Evolutionary conservation across 2,329 filamentous ascomycete species (phyloP), one percentile per base, ranked within the genome.

Genomic region (Fusarium xyrophilum): DNA sequence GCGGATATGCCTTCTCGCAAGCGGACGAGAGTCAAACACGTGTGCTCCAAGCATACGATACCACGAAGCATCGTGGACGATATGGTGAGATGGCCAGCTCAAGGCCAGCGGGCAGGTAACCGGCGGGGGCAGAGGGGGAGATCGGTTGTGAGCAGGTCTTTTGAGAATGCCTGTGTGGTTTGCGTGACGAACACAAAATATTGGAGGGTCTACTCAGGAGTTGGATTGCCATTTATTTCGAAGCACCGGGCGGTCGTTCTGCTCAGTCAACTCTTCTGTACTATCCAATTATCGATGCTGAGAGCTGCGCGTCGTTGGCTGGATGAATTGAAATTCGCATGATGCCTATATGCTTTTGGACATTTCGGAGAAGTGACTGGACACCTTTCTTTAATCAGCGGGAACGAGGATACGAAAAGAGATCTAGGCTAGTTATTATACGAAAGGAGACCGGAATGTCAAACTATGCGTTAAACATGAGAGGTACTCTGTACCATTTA

Each of bases 1-100:
- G 96, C 76, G 96, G 96, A 35, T 99, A 99, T 77, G 96, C 96
- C 66, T 99, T 99, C 81, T 97, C 93, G 73, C 94, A 97, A 81
- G 96, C 95, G 61, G 96, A 99, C 78, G 96, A 99, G 80, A 93
- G 91, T 74, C 96, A 98, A 82, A 97, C 95, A 72, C 88, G 95
- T 73, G 92, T 99, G 67, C 85, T 99, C 76, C 95, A 97, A 82
- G 96, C 96, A 66, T 99, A 99, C 81, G 96, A 99, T 82, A 99
- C 96, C 54, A 99, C 96, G 67, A 90, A 91, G 79, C 89, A 93
- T 77, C 88, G 96, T 83, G 96, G 96, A 50, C 85, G 92, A 68
- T 98, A 97, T 81, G 96, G 96, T 77, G 96, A 99, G 84, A 97
- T 99, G 95, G 88, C 89, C 60, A 82, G 80, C 58, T 83, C 82